Conservation (phyloP, 2,329 filamentous ascomycete species). For the Myriosclerotinia scirpicola region DNA sequence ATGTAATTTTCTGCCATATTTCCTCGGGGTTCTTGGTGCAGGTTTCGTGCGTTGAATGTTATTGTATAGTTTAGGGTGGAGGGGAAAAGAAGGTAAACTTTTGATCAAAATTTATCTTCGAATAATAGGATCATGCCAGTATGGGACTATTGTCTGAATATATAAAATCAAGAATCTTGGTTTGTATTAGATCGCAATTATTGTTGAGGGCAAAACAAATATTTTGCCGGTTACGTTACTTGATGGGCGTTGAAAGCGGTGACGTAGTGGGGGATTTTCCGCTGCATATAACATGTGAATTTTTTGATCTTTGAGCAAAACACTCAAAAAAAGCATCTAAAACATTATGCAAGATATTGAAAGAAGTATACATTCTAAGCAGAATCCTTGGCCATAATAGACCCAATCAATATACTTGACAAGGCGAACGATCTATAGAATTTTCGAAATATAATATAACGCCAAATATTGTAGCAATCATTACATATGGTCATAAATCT, state of each 20-base stretch:
- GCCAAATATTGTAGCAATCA: slow-evolving; percentile 20
- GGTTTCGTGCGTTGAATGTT: not conserved
- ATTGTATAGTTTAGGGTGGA: too few relatives aligned
- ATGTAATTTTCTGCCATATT: slow-evolving; percentile 70
- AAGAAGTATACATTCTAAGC: not conserved
- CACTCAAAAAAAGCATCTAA: too few relatives aligned
- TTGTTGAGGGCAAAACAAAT: not conserved
- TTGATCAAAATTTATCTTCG: not conserved
- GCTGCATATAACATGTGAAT: slow-evolving; percentile 9
- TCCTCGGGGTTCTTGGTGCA: not conserved
- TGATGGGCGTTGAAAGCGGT: slow-evolving; percentile 15
- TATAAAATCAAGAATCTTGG: not conserved
- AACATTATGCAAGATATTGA: not conserved
- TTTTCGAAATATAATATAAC: slow-evolving; percentile 10
- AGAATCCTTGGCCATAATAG: not conserved
- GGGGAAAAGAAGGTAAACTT: not conserved
- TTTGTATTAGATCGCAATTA: not conserved
- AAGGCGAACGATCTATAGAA: slow-evolving; percentile 3
- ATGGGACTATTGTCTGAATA: not conserved
- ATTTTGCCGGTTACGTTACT: slow-evolving; percentile 4
- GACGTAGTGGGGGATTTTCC: slow-evolving; percentile 22
- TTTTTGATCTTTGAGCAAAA: too few relatives aligned
- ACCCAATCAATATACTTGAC: not conserved
- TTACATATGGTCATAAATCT: slow-evolving; percentile 25
- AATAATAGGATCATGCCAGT: not conserved